Base-by-base conservation (phyloP, 257 asterid genomes). In the Sherardia arvensis region DNA sequence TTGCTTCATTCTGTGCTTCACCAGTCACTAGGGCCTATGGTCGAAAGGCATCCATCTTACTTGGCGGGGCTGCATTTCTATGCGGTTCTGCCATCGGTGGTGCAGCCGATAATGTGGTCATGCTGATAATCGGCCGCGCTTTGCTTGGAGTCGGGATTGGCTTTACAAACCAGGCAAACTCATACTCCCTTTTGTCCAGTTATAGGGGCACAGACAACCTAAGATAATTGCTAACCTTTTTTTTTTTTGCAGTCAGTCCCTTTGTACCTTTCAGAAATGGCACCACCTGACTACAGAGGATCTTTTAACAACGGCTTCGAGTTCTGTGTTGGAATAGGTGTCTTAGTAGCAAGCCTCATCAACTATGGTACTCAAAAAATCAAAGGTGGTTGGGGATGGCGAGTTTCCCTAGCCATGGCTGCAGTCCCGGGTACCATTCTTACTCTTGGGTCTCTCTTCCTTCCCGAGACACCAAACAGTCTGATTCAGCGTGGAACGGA, bases 391-490 rank as follows among this genome's bases (percentile, higher is more conserved):
- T 87, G 78, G 69, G 97, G 97, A 7, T 87, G 97, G 95, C 51
- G 97, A 69, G 57, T 90, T 1, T 87, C 95, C 0, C 62, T 88
- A 7, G 85, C 86, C 26, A 47, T 87, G 84, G 97, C 95, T 1
- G 91, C 81, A 6, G 73, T 74, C 1, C 95, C 95, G 1, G 96
- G 93, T 33, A 34, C 75, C 12, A 62, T 74, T 10, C 72, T 87
- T 14, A 75, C 88, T 1, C 3, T 87, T 5, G 95, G 95, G 1
- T 77, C 94, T 2, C 54, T 86, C 28, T 85, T 85, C 43, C 89
- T 85, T 55, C 90, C 94, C 0, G 97, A 90, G 25, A 87, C 97
- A 7, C 94, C 97, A 1, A 87, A 78, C 77, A 85, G 94, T 70
- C 71, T 90, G 1, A 77, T 85, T 62, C 85, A 87, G 29, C 76